A percentile compares a stretch with the other conserved stretches of the same genome.
phyloP scores from a whole-genome alignment of 306 rosid species.

The Vicia sativa region DNA sequence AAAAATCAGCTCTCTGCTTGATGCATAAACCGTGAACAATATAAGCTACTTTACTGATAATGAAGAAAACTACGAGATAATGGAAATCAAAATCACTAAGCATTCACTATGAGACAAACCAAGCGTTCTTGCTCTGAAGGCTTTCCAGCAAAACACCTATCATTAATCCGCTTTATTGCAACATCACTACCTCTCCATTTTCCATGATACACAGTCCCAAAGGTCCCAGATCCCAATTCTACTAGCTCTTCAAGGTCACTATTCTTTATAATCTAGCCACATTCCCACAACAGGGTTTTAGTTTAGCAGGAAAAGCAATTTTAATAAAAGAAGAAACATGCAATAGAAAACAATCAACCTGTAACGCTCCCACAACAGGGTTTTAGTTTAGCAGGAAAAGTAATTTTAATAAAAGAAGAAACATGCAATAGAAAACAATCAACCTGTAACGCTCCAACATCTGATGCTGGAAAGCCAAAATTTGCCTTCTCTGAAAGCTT shows the following conservation, averaged over 20 bases:
- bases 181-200: conserved; percentile 97
- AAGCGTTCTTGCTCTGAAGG: conserved; percentile 89
- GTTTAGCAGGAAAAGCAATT: conserved; percentile 30
- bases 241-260: conserved; percentile 84
- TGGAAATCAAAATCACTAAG: conserved; percentile 27
- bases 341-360: conserved; percentile 56
- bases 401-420: conserved; percentile 32
- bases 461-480: conserved; percentile 69
- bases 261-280: conserved; percentile 71
- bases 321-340: conserved; percentile 31
- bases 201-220: conserved; percentile 85
- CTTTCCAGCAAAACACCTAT: conserved; percentile 88
- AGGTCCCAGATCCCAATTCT: conserved; percentile 55
- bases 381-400: conserved; percentile 32
- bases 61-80: conserved; percentile 6
- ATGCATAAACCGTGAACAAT: conserved; percentile 25
- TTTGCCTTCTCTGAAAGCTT: conserved; percentile 60
- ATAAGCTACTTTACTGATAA: conserved; percentile 21
- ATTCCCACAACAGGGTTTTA: conserved; percentile 25
- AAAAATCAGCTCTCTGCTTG: conserved; percentile 84
- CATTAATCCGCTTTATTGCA: conserved; percentile 90
- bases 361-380: conserved; percentile 37
- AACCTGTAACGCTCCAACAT: conserved; percentile 87
- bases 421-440: conserved; percentile 31
- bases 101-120: conserved; percentile 51